Base-by-base conservation (phyloP, 116 monocot genomes). In the Phalaenopsis hybrid region DNA sequence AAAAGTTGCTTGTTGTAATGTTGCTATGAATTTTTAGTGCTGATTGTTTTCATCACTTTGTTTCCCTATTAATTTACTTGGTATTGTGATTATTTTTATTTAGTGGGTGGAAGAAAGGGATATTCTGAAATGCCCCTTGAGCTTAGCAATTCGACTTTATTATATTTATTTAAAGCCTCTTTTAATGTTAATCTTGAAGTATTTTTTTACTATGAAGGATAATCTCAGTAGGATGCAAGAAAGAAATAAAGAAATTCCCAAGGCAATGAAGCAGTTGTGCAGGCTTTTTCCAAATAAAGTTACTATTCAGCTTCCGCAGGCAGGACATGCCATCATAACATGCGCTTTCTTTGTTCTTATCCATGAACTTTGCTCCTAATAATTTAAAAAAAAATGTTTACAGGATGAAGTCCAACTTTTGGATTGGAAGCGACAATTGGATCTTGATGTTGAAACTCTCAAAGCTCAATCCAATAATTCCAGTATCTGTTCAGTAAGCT, bases 391-490 rank as follows among this genome's bases (percentile, higher is more conserved):
- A 79, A 55, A 80, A 59, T 58, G n/a, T 52, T 87, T 16, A 45
- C 87, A 99, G 98, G 98, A 99, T 70, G 98, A 99, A 73, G 77
- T 83, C n/a, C 86, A 87, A 81, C 89, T 99, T 78, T 61, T 85
- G 48, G 87, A 92, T 79, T 99, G 95, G 98, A 95, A 95, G 46
- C 89, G 93, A 73, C 93, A 88, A 59, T 82, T 99, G 79, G 98
- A 99, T 82, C 98, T 89, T 75, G 98, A 99, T 90, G 90, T 93
- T 69, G 95, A 94, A 88, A 91, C 93, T 80, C 89, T 98, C 57
- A 98, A 95, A 83, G 88, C 92, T 23, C 93, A 95, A 84, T 85
- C 98, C 55, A 98, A 98, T 82, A 82, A 86, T 81, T 57, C 77
- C 37, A 92, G 83, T 84, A 93, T 98, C 85, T 93, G 89, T 33